phyloP scores from a whole-genome alignment of 2,329 filamentous ascomycete genomes.

The Myriangium duriaei region DNA sequence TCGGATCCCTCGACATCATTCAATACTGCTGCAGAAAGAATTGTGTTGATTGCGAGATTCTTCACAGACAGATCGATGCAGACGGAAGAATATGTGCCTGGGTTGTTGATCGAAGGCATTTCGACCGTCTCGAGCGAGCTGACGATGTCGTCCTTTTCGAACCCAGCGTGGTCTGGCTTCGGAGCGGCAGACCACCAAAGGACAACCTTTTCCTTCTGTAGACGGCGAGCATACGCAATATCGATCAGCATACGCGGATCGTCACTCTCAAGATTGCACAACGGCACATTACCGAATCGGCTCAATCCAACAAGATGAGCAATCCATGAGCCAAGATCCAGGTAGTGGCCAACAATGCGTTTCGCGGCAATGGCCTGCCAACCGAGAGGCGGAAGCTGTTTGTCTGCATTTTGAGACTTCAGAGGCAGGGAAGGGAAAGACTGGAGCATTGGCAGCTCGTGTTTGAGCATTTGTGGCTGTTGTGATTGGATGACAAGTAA shows the following conservation, averaged over 20 bases:
- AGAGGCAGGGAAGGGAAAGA: constrained; percentile 77
- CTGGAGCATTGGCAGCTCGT: constrained; percentile 71
- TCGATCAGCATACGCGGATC: constrained; percentile 94
- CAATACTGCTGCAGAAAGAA: constrained; percentile 89
- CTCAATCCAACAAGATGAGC: constrained; percentile 77
- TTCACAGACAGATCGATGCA: constrained; percentile 91
- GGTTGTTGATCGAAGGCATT: constrained; percentile 88
- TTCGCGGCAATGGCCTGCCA: constrained; percentile 88
- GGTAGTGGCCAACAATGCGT: constrained; percentile 75
- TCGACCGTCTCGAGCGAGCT: constrained; percentile 73
- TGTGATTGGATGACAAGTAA: constrained; percentile 87
- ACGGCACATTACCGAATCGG: constrained; percentile 81
- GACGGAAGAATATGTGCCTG: constrained; percentile 87
- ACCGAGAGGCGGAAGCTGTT: constrained; percentile 75
- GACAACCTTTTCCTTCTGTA: constrained; percentile 85
- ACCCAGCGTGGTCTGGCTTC: constrained; percentile 85
- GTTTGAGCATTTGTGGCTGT: constrained; percentile 64
- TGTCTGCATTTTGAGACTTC: constrained; percentile 70
- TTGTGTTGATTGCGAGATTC: constrained; percentile 94
- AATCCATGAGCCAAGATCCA: constrained; percentile 88
- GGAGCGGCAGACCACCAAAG: constrained; percentile 91
- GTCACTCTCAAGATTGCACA: constrained; percentile 90
- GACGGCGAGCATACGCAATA: constrained; percentile 77
- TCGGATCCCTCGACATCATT: constrained; percentile 91
- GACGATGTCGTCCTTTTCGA: constrained; percentile 82